Evolutionary conservation across 225 moss, liverwort and hornwort species (phyloP), one percentile per base, ranked within the genome.

Genomic region (Physcomitrium patens): DNA sequence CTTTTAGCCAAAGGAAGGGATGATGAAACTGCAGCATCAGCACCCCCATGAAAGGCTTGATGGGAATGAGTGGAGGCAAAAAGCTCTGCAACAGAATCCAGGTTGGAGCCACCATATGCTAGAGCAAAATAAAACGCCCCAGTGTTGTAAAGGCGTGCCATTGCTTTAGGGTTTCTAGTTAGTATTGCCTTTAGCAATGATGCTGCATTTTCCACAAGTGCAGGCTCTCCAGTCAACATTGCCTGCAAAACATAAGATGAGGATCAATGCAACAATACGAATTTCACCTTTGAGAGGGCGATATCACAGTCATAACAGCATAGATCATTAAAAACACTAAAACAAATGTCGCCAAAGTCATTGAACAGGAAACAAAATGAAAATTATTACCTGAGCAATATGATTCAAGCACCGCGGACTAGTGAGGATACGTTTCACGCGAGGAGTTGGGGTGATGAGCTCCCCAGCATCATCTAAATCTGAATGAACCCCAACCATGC

Each of bases 391-490:
- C 91, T 95, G 95, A 43, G 90, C 85, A 81, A 95, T 91, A 66
- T 95, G 95, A 48, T 91, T 93, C 63, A 95, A 88, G 78, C 95
- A 95, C 20, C 95, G 92, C 59, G 95, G 85, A 84, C 95, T 93
- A 9, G 95, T 93, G 59, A 95, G 87, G 69, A 93, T 95, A 10
- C 95, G 87, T 76, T 95, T 95, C 15, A 95, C 95, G 74, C 88
- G 83, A 66, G 95, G 95, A 76, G 95, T 95, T 63, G 95, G 95
- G 37, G 93, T 93, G 62, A 95, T 88, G 63, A 93, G 93, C 86
- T 95, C 95, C 68, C 95, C 95, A 67, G 95, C 95, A 80, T 95
- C 93, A 84, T 95, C 95, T 51, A 95, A 79, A 71, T 95, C 95
- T 56, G 95, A 93, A 76, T 95, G 93, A 77, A 95, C 93, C 72